Evolutionary conservation across 495 filamentous ascomycete genomes (phyloP).

Genomic region (Aspergillus asperescens): DNA sequence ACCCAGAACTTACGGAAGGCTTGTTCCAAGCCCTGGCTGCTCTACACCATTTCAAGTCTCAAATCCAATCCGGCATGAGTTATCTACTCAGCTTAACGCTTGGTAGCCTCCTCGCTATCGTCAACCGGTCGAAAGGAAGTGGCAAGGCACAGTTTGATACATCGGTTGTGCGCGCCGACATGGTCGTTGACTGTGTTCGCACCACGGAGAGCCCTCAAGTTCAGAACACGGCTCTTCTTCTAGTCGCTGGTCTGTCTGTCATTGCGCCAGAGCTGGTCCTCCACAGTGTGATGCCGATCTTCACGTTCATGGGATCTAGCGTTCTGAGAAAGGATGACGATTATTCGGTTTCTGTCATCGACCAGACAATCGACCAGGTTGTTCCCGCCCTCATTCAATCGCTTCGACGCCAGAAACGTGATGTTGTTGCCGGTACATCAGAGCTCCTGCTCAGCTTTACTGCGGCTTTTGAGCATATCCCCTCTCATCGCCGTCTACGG

Average conservation of each 20-base stretch:
- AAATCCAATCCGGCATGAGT: slow-evolving; percentile 69
- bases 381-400: slow-evolving; percentile 87
- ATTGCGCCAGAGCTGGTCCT: slow-evolving; percentile 83
- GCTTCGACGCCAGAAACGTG: slow-evolving; percentile 68
- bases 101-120: slow-evolving; percentile 68
- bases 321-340: slow-evolving; percentile 88
- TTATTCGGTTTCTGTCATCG: slow-evolving; percentile 90
- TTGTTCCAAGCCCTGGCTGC: slow-evolving; percentile 81
- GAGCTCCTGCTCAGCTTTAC: slow-evolving; percentile 89
- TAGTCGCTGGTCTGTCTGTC: slow-evolving; percentile 75
- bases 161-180: slow-evolving; percentile 71
- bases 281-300: slow-evolving; percentile 97
- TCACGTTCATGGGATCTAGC: slow-evolving; percentile 92
- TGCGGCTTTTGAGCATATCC: slow-evolving; percentile 91
- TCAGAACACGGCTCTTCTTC: slow-evolving; percentile 83
- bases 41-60: slow-evolving; percentile 69
- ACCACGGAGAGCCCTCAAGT: slow-evolving; percentile 82
- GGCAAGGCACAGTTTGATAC: slow-evolving; percentile 61
- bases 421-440: slow-evolving; percentile 70
- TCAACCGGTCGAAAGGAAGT: slow-evolving; percentile 63
- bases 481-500: slow-evolving; percentile 70
- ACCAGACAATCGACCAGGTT: slow-evolving; percentile 76
- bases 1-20: slow-evolving; percentile 65
- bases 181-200: slow-evolving; percentile 87
- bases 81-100: slow-evolving; percentile 81